Conservation (phyloP, 352 stramenopile genomes). For the Pythium periplocum region DNA sequence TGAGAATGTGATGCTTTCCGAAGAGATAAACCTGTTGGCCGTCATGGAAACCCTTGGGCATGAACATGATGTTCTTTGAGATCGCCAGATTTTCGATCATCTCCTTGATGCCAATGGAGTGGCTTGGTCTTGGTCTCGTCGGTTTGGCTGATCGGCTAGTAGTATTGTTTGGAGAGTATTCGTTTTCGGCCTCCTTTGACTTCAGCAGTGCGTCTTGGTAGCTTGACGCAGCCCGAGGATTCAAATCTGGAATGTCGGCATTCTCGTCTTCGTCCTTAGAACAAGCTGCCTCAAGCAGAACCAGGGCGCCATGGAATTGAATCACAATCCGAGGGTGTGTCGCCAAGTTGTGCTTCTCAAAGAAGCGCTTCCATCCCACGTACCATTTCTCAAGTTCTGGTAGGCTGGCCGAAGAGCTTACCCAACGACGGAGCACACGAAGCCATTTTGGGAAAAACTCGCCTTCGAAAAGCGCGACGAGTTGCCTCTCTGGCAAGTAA, state of each 20-base stretch:
- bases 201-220: conserved; percentile 79
- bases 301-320: conserved; percentile 71
- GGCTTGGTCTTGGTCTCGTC: conserved; percentile 25
- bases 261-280: conserved; percentile 10
- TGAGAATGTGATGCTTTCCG: conserved; percentile 75
- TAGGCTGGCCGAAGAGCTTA: conserved; percentile 39
- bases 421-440: conserved; percentile 75
- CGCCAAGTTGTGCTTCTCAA: conserved; percentile 55
- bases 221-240: conserved; percentile 36
- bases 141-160: conserved; percentile 2
- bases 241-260: conserved; percentile 40
- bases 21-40: conserved; percentile 80
- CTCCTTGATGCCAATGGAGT: conserved; percentile 70
- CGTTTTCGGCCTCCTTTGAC: conserved; percentile 19
- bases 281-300: conserved; percentile 53
- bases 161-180: not conserved
- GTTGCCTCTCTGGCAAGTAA: conserved; percentile 61
- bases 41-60: conserved; percentile 70
- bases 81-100: conserved; percentile 81
- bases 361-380: conserved; percentile 78
- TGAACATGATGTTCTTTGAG: conserved; percentile 73
- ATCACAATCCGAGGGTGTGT: conserved; percentile 56
- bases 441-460: conserved; percentile 92
- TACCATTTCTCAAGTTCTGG: conserved; percentile 81
- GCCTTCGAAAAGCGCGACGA: conserved; percentile 81